Evolutionary conservation across 352 stramenopile species (phyloP), one percentile per base, ranked within the genome.

Genomic region (Pythium myriotylum): DNA sequence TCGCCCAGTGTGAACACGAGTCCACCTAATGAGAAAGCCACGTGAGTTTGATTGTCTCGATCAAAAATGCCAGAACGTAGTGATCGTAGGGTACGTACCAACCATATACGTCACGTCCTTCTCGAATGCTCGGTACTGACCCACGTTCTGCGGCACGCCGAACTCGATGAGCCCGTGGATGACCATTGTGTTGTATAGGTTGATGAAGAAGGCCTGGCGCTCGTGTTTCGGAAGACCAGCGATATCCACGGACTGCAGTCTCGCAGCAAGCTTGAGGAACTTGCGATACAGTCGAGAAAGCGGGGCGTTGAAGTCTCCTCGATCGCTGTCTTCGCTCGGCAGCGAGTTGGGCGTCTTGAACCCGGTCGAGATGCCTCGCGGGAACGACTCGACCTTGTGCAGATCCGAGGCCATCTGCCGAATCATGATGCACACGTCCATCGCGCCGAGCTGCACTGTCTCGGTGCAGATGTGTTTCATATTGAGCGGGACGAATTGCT

Each of bases 161-260:
- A 95, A 91, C 65, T 94, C 86, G 53, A 95, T 84, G 27, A 94
- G 70, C 9, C 84, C 86, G 53, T 95, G 86, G 24, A 95, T 75
- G 45, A 92, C 86, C 86, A 94, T 94, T 2, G 80, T 82, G 62
- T 95, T 95, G 75, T 94, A 94, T 49, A 94, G 74, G 71, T 95
- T 95, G 79, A 95, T 94, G 54, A 95, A 95, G 54, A 95, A 95
- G 2, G 85, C 79, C 54, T 94, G 86, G 5, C 85, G 84, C 43
- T 94, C 86, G 58, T 94, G 84, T 66, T 92, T 94, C 10, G 85
- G 80, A 19, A 95, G 60, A 41, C 70, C 78, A 12, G 69, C 62
- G n/a, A 95, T 76, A 50, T 93, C 84, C 27, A 92, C 65, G 22
- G 76, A 79, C 63, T 94, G 85, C 26, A 95, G 47, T 47, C 78